Evolutionary conservation across 2,329 filamentous ascomycete genomes (phyloP).

Genomic region (Trichoderma breve): DNA sequence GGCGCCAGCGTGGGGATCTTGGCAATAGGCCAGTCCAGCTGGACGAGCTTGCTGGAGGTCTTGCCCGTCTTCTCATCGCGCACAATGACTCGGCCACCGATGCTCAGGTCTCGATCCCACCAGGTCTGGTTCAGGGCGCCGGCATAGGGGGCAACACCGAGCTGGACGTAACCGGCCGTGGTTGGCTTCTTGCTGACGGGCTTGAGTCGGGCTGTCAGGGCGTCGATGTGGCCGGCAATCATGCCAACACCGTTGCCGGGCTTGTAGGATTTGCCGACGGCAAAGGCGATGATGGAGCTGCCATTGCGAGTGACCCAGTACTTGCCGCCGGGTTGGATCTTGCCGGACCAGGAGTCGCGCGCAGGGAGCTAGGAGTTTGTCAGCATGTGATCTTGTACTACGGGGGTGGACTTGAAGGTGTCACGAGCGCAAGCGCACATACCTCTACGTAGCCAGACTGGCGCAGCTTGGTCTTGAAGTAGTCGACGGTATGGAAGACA

Average conservation of each 20-base stretch:
- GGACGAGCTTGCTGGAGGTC: slow-evolving; percentile 78
- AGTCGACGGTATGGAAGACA: slow-evolving; percentile 83
- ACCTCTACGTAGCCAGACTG: slow-evolving; percentile 72
- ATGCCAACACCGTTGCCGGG: slow-evolving; percentile 85
- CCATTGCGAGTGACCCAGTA: slow-evolving; percentile 88
- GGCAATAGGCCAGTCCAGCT: slow-evolving; percentile 92
- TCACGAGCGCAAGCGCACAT: slow-evolving; percentile 27
- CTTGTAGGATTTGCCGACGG: slow-evolving; percentile 75
- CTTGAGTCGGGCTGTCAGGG: slow-evolving; percentile 86
- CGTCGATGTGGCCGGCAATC: slow-evolving; percentile 89
- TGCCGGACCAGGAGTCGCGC: slow-evolving; percentile 71
- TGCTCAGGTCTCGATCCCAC: slow-evolving; percentile 94
- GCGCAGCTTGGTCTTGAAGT: slow-evolving; percentile 71
- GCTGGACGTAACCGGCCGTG: slow-evolving; percentile 81
- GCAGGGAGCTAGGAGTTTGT: slow-evolving; percentile 59
- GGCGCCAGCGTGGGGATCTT: slow-evolving; percentile 87
- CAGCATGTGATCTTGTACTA: background rate
- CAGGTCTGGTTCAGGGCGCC: slow-evolving; percentile 84
- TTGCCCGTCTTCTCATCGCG: slow-evolving; percentile 70
- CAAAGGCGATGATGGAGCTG: slow-evolving; percentile 81
- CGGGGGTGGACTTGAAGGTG: background rate
- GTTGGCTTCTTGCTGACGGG: slow-evolving; percentile 82
- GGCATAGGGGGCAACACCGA: slow-evolving; percentile 90
- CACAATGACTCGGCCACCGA: slow-evolving; percentile 86
- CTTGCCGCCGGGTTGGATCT: slow-evolving; percentile 76